A percentile compares a stretch with the other conserved stretches of the same genome.
phyloP scores from a whole-genome alignment of 208 protist genomes.

The Trypanosoma melophagium region DNA sequence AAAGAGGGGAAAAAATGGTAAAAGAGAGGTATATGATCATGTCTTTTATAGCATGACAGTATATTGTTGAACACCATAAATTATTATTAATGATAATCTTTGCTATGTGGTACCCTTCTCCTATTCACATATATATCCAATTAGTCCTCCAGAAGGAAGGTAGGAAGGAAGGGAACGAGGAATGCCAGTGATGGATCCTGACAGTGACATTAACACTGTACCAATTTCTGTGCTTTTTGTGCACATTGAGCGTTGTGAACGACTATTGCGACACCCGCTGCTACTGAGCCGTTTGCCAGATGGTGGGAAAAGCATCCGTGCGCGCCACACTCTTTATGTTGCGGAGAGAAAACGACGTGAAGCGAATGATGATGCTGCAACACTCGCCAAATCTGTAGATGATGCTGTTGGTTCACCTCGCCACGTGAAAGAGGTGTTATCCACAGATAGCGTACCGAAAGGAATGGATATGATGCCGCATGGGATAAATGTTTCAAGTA shows the following conservation, averaged over 20 bases:
- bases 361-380: slow-evolving; percentile 7
- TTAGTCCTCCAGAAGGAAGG: no score
- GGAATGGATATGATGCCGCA: not conserved
- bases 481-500: no score
- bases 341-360: slow-evolving; percentile 41
- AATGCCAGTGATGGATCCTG: slow-evolving; percentile 19
- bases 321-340: slow-evolving; percentile 40
- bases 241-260: slow-evolving; percentile 68
- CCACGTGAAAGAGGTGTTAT: not conserved
- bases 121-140: no score
- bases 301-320: slow-evolving; percentile 45
- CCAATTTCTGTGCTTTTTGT: slow-evolving; percentile 32
- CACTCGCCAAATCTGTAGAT: slow-evolving; percentile 6
- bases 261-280: slow-evolving; percentile 45
- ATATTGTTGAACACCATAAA: no score
- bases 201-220: slow-evolving; percentile 35
- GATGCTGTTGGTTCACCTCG: not conserved
- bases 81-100: no score
- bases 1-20: not conserved
- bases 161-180: no score
- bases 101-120: no score
- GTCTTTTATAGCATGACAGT: no score
- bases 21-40: no score
- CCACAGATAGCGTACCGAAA: not conserved
- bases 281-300: slow-evolving; percentile 64